phyloP scores from a whole-genome alignment of 305 asterid genomes.

The Solanum chacoense region DNA sequence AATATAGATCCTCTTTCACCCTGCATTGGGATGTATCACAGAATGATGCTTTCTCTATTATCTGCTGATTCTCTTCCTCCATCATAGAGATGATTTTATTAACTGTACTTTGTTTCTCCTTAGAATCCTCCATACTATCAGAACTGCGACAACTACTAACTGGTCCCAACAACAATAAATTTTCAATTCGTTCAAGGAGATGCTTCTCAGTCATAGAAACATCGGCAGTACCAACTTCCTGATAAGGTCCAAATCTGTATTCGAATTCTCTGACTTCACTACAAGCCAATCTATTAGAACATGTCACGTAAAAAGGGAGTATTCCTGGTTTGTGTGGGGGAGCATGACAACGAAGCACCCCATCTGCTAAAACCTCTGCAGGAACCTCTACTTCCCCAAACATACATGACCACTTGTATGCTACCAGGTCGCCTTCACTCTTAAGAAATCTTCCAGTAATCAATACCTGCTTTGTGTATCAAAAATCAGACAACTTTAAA shows the following conservation, averaged over 20 bases:
- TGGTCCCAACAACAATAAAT: constrained; percentile 31
- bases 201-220: constrained; percentile 33
- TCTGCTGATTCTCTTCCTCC: constrained; percentile 49
- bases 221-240: constrained; percentile 20
- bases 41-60: constrained; percentile 22
- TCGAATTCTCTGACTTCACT: constrained; percentile 90
- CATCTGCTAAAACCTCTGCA: constrained; percentile 60
- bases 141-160: constrained; percentile 20
- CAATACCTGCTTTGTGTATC: constrained; percentile 45
- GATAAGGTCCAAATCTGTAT: constrained; percentile 37
- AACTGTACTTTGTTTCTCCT: constrained; percentile 29
- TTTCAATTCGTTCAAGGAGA: constrained; percentile 56
- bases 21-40: constrained; percentile 19
- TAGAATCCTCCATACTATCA: constrained; percentile 16
- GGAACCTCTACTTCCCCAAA: constrained; percentile 90
- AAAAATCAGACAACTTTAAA: constrained; percentile 3
- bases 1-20: constrained; percentile 36
- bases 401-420: constrained; percentile 77
- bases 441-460: constrained; percentile 60
- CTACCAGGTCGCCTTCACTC: constrained; percentile 36
- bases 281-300: constrained; percentile 84
- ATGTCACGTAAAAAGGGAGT: constrained; percentile 72
- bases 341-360: constrained; percentile 65
- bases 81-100: constrained; percentile 37
- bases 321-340: constrained; percentile 65